Evolutionary conservation across 2,329 filamentous ascomycete genomes (phyloP), one percentile per base, ranked within the genome.

Genomic region (Taxawa tesnikishii): DNA sequence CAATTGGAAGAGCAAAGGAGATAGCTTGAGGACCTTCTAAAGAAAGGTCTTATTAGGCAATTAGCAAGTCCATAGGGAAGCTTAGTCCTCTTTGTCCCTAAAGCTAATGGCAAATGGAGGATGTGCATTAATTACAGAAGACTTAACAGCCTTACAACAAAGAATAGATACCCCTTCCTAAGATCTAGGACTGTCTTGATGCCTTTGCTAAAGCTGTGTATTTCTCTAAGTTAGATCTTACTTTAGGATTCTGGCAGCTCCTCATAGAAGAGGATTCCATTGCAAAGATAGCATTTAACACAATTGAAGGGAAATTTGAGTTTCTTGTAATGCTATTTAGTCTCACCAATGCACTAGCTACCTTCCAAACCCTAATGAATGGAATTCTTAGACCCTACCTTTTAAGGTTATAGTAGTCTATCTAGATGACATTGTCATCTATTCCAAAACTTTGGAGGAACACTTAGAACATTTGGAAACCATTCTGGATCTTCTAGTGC

Each of bases 111-210:
- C 17, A 12, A 36, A 6, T 32, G 54, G 6, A 36, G 41, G 13
- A 32, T 60, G 26, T 59, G 40, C 40, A 41, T 60, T 5, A 44
- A 61, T 35, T 62, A 60, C 39, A 29, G 43, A 31, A 37, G 21
- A 1, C 38, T 60, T 1, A 62, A 60, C 31, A 35, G 37, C 1
- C 37, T 56, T n/a, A 58, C 45, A 3, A 44, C 47, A 15, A 56
- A 59, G 40, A 45, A 59, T 35, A 30, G 42, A 1, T 54, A 54
- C 37, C 39, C 42, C 31, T 57, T 13, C 51, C 43, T 0, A 33
- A 55, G 3, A 54, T 60, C 24, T 34, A 31, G 9, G 46, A 61
- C 32, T 50, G 47, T 1, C 32, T 52, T 18, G 33, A 47, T 17
- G 13, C 36, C 1, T 24, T 62, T 6, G 15, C 28, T 2, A 31